Evolutionary conservation across 768 basidiomycete species (phyloP).

Genomic region (Chalciporus pseudorubinellus): DNA sequence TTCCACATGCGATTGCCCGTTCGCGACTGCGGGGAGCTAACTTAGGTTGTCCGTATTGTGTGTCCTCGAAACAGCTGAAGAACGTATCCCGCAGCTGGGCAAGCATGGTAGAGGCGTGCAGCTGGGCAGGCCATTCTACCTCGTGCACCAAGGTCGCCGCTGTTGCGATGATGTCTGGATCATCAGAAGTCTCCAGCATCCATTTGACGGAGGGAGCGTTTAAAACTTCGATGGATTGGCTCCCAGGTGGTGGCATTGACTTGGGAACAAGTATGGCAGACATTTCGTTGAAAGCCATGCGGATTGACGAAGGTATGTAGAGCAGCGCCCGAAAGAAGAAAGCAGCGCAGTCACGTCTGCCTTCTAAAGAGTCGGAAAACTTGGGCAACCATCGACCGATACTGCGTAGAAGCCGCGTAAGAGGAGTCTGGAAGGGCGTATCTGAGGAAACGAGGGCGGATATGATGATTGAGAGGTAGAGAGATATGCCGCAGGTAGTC

Average conservation of each 20-base stretch:
- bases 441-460: constrained; percentile 1
- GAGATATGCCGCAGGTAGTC: not conserved
- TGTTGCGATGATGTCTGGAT: constrained; percentile 4
- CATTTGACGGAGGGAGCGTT: constrained; percentile 6
- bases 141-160: constrained; percentile 8
- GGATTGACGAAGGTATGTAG: not conserved
- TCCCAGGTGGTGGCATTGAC: not conserved
- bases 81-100: constrained; percentile 5
- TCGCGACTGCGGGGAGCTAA: constrained; percentile 2
- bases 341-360: not conserved
- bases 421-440: constrained; percentile 7
- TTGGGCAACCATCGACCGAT: not conserved
- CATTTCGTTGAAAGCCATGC: not conserved
- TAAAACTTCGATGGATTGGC: not conserved
- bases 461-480: constrained; percentile 4
- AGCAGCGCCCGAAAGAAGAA: not conserved
- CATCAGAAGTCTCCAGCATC: constrained; percentile 6
- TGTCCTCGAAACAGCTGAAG: constrained; percentile 6
- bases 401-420: not conserved
- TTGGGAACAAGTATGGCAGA: not conserved
- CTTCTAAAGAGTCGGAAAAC: not conserved
- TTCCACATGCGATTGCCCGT: constrained; percentile 10
- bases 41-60: constrained; percentile 1
- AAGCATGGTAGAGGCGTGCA: constrained; percentile 5
- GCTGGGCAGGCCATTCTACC: constrained; percentile 7